Evolutionary conservation across 2,329 filamentous ascomycete genomes (phyloP), one percentile per base, ranked within the genome.

Genomic region (Elsinoe arachidis): DNA sequence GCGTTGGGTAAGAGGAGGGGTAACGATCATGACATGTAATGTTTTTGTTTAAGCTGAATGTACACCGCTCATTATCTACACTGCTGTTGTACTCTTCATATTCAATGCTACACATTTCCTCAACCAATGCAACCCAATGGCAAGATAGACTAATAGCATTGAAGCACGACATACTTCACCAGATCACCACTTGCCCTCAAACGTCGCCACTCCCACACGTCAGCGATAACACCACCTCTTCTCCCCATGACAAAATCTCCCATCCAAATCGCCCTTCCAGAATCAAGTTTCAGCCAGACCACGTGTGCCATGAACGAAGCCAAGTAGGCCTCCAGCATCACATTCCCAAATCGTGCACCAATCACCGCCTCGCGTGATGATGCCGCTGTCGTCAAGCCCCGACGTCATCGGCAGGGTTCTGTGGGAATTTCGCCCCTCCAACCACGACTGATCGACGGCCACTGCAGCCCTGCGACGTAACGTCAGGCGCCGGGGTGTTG

Each of bases 351-450:
- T 30, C 26, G 3, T 9, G 26, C 26, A 21, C 49, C 33, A 35
- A 38, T 53, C 49, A 39, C 26, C 4, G 7, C 26, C 26, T 30
- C 4, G 26, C 26, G 26, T 30, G 26, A 30, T 7, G 26, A 7
- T 30, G 26, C 26, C 26, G 34, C 34, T 21, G 46, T 51, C 46
- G 26, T 51, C 49, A 53, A 53, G 49, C 49, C 49, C 33, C 34
- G 34, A 53, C 49, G 49, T 53, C 49, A 53, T 53, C 17, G 37
- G 49, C 49, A 53, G 49, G 49, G 49, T 37, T 53, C n/a, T 15
- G 23, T 12, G 7, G 26, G 26, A 30, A 14, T 17, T 37, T 37
- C 11, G 26, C 49, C 49, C 49, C 19, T 35, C 35, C 26, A 35
- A 5, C 26, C 26, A 30, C 26, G 26, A 30, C 17, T 23, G 49